A percentile compares a stretch with the other conserved stretches of the same genome.
Evolutionary conservation across 805 yeast species (phyloP).

Genomic region (Candida schatavii): DNA sequence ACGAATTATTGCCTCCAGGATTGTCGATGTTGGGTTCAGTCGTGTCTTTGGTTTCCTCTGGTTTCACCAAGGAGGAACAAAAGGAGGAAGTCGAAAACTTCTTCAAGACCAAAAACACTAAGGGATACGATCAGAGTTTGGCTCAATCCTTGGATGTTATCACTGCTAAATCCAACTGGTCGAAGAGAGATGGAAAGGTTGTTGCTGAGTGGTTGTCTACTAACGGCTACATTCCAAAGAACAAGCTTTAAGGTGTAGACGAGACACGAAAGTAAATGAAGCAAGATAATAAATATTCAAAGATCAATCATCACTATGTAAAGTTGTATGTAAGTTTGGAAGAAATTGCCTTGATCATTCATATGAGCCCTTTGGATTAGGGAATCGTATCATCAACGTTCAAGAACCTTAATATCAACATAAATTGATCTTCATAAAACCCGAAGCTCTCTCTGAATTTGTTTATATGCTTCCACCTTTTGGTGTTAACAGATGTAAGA

Average conservation of each 20-base stretch:
- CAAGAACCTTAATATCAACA: slow-evolving; percentile 34
- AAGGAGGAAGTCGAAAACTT: slow-evolving; percentile 49
- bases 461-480: slow-evolving; percentile 41
- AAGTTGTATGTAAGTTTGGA: no score
- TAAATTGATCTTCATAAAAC: slow-evolving; percentile 39
- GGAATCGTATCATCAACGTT: slow-evolving; percentile 23
- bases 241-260: slow-evolving; percentile 1
- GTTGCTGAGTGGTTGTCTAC: slow-evolving; percentile 49
- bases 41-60: slow-evolving; percentile 58
- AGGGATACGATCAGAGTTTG: slow-evolving; percentile 62
- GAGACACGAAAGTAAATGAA: not conserved
- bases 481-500: slow-evolving; percentile 30
- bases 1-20: slow-evolving; percentile 73
- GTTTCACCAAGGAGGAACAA: slow-evolving; percentile 57
- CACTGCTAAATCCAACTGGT: slow-evolving; percentile 56
- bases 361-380: no score
- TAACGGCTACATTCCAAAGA: slow-evolving; percentile 25
- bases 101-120: slow-evolving; percentile 53
- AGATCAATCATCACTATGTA: no score
- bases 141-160: slow-evolving; percentile 64
- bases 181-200: slow-evolving; percentile 48
- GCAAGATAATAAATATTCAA: not conserved
- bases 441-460: slow-evolving; percentile 35
- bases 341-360: no score
- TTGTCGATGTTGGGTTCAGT: slow-evolving; percentile 76